Base-by-base conservation (phyloP, 768 basidiomycete genomes). In the Crepidotus variabilis region DNA sequence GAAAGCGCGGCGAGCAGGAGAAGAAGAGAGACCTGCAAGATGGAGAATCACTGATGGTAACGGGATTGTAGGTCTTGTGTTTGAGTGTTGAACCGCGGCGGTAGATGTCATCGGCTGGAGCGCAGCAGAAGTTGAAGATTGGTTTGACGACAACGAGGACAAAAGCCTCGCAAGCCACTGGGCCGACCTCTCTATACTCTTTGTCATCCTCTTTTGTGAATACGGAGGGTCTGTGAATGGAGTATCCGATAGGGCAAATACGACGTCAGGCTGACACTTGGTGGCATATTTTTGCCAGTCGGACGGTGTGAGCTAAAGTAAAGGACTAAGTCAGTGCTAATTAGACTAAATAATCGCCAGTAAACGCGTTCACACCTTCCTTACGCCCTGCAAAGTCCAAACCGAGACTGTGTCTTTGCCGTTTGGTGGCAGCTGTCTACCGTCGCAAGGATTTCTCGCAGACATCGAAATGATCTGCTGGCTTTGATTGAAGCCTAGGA, bases 201-300 rank as follows among this genome's bases (percentile, higher is more conserved):
- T 93, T 23, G 81, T 85, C 5, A 86, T 69, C 2, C 92, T 83
- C 60, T 89, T 92, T 64, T 94, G 92, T 2, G 90, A 92, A 58
- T 83, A 79, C 0, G 87, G 83, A 0, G 83, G 79, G 2, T 72
- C 59, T 0, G 87, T 87, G 65, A 81, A 84, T 0, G 90, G 88
- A 0, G 75, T 83, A 56, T 94, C 91, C 1, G 82, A 76, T 14
- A 93, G 75, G 0, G 90, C 84, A 50, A 90, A 75, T 11, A 89
- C 81, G 14, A 92, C 56, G 60, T 94, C 90, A 0, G 90, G 89
- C 20, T 77, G 73, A 62, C 80, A 83, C 2, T 75, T 66, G n/a
- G 66, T 61, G 2, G 75, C 76, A 56, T 87, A 84, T 0, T 69
- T 63, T 10, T 75, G 75, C 85, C 88, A 92, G 18, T 82, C 77